Percentiles rank a stretch among this genome's conserved stretches.
These are phyloP conservation scores for Usnea hakonensis DNA, from an alignment of 495 filamentous ascomycete species.

Conservation along the genomic window DNA sequence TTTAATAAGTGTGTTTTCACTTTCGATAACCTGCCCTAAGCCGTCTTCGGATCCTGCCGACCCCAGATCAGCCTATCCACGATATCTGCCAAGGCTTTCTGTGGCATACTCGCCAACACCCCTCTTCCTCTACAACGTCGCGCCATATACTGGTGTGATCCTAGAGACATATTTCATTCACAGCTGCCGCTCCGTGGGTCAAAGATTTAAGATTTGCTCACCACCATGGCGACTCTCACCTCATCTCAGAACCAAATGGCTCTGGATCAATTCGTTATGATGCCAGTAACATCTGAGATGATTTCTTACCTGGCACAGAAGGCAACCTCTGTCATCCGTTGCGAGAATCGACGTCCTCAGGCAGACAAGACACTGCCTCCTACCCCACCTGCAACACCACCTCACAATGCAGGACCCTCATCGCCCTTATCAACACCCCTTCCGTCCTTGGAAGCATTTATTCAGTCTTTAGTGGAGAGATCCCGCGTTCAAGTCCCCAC, in stretches of 20 bases:
- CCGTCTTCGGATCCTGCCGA: slow-evolving; percentile 13
- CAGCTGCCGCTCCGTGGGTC: not conserved
- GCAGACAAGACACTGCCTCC: slow-evolving; percentile 53
- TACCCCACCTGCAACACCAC: slow-evolving; percentile 61
- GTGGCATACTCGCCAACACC: slow-evolving; percentile 12
- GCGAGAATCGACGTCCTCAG: slow-evolving; percentile 54
- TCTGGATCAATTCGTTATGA: slow-evolving; percentile 80
- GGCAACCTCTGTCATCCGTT: slow-evolving; percentile 81
- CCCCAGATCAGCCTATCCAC: slow-evolving; percentile 13
- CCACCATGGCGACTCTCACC: slow-evolving; percentile 35
- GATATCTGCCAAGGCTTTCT: slow-evolving; percentile 6
- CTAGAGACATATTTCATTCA: slow-evolving; percentile 7
- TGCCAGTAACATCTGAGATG: slow-evolving; percentile 76
- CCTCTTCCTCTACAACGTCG: slow-evolving; percentile 2
- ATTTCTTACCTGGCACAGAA: slow-evolving; percentile 74
- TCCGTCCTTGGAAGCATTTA: slow-evolving; percentile 82
- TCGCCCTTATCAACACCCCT: slow-evolving; percentile 42
- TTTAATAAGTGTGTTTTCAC: slow-evolving; percentile 14
- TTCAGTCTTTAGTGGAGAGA: slow-evolving; percentile 76
- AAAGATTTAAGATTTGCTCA: not conserved
- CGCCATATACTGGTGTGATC: slow-evolving; percentile 5
- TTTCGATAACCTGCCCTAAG: slow-evolving; percentile 9
- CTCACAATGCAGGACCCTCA: slow-evolving; percentile 42
- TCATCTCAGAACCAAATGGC: slow-evolving; percentile 63
- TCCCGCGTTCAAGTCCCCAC: slow-evolving; percentile 97